phyloP scores from a whole-genome alignment of 306 rosid species.

The Sicyos edulis region DNA sequence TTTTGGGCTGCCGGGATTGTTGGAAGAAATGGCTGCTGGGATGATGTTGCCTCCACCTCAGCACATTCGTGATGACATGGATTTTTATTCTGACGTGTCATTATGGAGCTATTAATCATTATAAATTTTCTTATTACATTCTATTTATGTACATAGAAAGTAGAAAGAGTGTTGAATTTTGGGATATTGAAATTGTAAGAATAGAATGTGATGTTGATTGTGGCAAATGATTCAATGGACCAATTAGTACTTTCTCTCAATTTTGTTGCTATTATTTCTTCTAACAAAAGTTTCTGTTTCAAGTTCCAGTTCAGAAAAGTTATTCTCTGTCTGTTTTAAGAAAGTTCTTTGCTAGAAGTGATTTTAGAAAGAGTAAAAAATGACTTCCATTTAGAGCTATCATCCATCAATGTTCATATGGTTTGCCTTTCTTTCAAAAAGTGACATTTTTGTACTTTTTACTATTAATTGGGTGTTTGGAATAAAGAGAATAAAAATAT shows the following conservation, averaged over 20 bases:
- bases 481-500: too few relatives aligned
- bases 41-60: slow-evolving; percentile 57
- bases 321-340: not conserved
- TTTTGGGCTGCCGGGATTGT: slow-evolving; percentile 46
- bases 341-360: not conserved
- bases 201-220: not conserved
- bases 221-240: not conserved
- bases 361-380: too few relatives aligned
- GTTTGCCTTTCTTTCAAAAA: too few relatives aligned
- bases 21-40: slow-evolving; percentile 59
- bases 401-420: too few relatives aligned
- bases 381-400: too few relatives aligned
- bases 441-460: too few relatives aligned
- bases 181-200: not conserved
- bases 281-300: too few relatives aligned
- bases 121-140: not conserved
- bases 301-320: too few relatives aligned
- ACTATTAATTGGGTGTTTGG: too few relatives aligned
- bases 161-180: not conserved
- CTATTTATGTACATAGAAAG: not conserved
- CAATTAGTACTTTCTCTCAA: too few relatives aligned
- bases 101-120: slow-evolving; percentile 57
- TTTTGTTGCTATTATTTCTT: too few relatives aligned
- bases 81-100: slow-evolving; percentile 43
- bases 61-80: slow-evolving; percentile 38